Base-by-base conservation (phyloP, 768 basidiomycete species). In the Glaciozyma martinii region DNA sequence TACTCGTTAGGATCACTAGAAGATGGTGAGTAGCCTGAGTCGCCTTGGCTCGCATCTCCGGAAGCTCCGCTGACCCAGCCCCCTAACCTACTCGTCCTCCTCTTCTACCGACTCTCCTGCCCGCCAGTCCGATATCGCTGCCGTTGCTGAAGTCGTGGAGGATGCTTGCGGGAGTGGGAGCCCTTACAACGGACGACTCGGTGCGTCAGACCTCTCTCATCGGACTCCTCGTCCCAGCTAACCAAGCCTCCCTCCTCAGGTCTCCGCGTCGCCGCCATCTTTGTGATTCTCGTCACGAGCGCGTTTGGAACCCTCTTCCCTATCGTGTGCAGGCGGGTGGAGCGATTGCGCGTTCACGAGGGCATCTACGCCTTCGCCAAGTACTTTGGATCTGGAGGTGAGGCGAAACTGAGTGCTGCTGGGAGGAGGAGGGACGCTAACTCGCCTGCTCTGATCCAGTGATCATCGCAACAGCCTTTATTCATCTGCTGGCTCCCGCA, bases 341-440 rank as follows among this genome's bases (percentile, higher is more conserved):
- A 52, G 27, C 50, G 50, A 30, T 27, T 52, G 9, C 50, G 50
- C 27, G 50, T 52, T 1, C 50, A 25, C 50, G 50, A 52, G 27
- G 25, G 50, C 13, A n/a, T 75, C 3, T 74, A 73, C 56, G 67
- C 72, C 56, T 70, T 72, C 25, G 66, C 62, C 49, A 75, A 75
- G 71, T 70, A 67, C 60, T 71, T 71, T 37, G 69, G 70, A 3
- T 59, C 59, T 2, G 71, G 67, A 25, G 70, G 37, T 40, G 37
- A 40, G 37, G n/a, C n/a, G n/a, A n/a, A n/a, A n/a, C n/a, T n/a
- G n/a, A n/a, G n/a, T n/a, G n/a, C n/a, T n/a, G n/a, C n/a, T n/a
- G n/a, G n/a, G n/a, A n/a, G n/a, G n/a, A n/a, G n/a, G n/a, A n/a
- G n/a, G n/a, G n/a, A n/a, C n/a, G n/a, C n/a, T n/a, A n/a, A n/a